Conservation (phyloP, 2,329 filamentous ascomycete species). For the Clonostachys sp. region DNA sequence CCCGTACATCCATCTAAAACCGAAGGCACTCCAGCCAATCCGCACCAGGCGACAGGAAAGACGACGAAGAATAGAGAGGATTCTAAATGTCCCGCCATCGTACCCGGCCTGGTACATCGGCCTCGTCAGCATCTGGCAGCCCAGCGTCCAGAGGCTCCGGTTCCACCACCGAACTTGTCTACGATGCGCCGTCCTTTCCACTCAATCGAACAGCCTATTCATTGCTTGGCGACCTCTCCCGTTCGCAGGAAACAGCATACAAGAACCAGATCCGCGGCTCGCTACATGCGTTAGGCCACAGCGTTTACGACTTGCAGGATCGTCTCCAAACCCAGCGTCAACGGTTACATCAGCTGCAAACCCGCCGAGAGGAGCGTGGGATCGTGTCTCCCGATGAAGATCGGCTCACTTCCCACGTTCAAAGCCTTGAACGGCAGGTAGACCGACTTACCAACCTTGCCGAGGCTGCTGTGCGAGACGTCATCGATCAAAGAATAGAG, state of each 20-base stretch:
- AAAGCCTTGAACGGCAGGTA: slow-evolving; percentile 31
- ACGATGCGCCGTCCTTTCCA: slow-evolving; percentile 42
- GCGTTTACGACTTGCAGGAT: slow-evolving; percentile 46
- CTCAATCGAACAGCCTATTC: slow-evolving; percentile 32
- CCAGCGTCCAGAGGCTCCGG: background rate
- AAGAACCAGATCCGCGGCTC: slow-evolving; percentile 40
- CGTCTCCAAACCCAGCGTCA: slow-evolving; percentile 27
- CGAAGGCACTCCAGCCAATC: too few relatives aligned
- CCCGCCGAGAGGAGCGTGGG: slow-evolving; percentile 30
- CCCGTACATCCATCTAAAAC: too few relatives aligned
- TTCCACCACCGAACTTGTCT: slow-evolving; percentile 11
- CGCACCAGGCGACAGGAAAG: too few relatives aligned
- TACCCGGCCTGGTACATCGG: too few relatives aligned
- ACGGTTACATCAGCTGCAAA: slow-evolving; percentile 19
- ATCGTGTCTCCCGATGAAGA: slow-evolving; percentile 25
- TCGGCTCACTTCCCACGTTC: slow-evolving; percentile 30
- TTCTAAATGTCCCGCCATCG: too few relatives aligned
- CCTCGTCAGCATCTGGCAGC: background rate
- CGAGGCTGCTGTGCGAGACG: slow-evolving; percentile 39
- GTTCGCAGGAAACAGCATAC: slow-evolving; percentile 34
- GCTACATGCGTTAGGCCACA: slow-evolving; percentile 33
- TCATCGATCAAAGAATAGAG: slow-evolving; percentile 44
- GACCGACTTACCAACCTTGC: slow-evolving; percentile 34
- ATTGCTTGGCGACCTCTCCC: slow-evolving; percentile 35
- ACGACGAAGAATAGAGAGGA: too few relatives aligned